phyloP scores from a whole-genome alignment of 139 green algal species.

The Chlamydomonas incerta region DNA sequence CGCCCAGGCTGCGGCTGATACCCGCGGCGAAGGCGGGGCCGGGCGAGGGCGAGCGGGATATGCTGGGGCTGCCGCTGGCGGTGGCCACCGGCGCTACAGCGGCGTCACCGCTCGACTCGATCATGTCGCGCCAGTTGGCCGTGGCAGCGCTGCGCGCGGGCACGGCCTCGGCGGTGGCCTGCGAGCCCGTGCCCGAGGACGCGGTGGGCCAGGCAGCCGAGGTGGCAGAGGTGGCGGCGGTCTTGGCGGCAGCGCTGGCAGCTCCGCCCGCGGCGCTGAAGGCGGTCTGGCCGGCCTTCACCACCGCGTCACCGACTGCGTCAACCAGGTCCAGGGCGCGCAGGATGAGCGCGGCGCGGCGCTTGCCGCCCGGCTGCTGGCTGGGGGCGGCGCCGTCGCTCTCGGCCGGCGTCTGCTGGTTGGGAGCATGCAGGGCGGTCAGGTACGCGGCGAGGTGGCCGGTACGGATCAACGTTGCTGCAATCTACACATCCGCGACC shows the following conservation, averaged over 20 bases:
- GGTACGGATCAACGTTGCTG: too few relatives aligned
- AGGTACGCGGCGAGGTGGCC: too few relatives aligned
- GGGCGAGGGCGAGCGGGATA: too few relatives aligned
- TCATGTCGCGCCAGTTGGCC: too few relatives aligned
- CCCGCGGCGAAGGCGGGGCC: too few relatives aligned
- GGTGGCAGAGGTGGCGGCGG: not conserved
- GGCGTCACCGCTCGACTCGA: too few relatives aligned
- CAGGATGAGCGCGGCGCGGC: not conserved
- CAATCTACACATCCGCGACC: too few relatives aligned
- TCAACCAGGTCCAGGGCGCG: conserved; percentile 31
- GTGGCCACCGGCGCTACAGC: too few relatives aligned
- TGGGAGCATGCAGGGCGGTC: too few relatives aligned
- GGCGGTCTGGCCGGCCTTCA: not conserved
- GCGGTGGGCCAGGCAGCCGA: not conserved
- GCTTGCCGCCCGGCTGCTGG: not conserved
- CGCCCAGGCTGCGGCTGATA: not conserved
- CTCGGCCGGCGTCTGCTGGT: too few relatives aligned
- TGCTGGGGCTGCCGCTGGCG: not conserved
- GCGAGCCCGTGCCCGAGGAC: not conserved
- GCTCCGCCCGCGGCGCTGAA: not conserved
- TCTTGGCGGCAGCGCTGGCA: not conserved
- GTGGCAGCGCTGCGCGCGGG: not conserved
- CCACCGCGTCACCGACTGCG: conserved; percentile 2
- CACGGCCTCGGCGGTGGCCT: not conserved
- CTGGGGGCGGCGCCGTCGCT: too few relatives aligned